Evolutionary conservation across 345 rosid species (phyloP).

Genomic region (Salix caprea): DNA sequence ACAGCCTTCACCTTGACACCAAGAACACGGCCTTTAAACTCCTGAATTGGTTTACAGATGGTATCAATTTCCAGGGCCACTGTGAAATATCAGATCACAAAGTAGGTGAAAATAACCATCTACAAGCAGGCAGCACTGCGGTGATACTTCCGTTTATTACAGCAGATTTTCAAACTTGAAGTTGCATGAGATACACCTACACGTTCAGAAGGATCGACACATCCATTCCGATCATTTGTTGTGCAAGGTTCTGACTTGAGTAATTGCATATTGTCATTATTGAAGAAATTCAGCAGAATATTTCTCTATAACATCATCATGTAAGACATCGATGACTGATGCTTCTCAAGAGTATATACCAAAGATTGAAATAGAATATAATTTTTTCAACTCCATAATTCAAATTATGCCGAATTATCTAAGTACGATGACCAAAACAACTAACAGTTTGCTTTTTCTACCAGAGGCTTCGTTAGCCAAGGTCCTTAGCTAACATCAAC

Average conservation of each 20-base stretch:
- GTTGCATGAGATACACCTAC: not conserved
- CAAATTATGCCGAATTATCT: not conserved
- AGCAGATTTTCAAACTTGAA: not conserved
- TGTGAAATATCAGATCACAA: not conserved
- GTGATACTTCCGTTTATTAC: not conserved
- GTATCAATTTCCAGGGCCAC: not conserved
- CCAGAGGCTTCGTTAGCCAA: not conserved
- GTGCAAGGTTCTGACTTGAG: not conserved
- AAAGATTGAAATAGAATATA: not conserved
- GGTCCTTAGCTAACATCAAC: not conserved
- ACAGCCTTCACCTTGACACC: slow-evolving; percentile 35
- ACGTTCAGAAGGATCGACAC: not conserved
- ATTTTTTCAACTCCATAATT: not conserved
- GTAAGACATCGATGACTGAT: not conserved
- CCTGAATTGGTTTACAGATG: slow-evolving; percentile 15
- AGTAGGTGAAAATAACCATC: slow-evolving; percentile 1
- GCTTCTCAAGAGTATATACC: too few relatives aligned
- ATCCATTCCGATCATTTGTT: not conserved
- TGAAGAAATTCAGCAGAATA: not conserved
- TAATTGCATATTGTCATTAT: not conserved
- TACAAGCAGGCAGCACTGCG: not conserved
- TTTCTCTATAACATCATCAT: not conserved
- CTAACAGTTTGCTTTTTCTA: not conserved
- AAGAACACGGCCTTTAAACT: slow-evolving; percentile 33
- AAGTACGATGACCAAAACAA: not conserved